These are phyloP conservation scores for Acacia crassicarpa DNA, from an alignment of 306 rosid species.

Conservation along the genomic window DNA sequence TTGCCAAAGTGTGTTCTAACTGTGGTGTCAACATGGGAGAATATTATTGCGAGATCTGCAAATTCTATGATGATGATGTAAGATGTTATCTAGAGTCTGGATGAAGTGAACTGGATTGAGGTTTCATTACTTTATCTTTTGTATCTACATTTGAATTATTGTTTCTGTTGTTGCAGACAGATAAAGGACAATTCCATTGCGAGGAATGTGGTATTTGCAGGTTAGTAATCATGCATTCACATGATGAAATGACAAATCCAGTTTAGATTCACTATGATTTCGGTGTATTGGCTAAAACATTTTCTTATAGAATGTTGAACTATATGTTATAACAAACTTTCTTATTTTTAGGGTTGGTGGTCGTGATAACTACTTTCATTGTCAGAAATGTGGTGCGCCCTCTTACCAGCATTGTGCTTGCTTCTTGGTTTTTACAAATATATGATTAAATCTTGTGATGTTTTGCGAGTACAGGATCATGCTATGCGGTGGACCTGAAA, in stretches of 20 bases:
- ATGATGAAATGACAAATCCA: conserved; percentile 12
- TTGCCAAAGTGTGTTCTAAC: conserved; percentile 58
- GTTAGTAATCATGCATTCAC: conserved; percentile 34
- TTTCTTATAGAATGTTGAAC: conserved; percentile 8
- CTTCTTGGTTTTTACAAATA: background rate
- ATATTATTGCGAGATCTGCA: conserved; percentile 67
- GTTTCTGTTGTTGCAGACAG: conserved; percentile 46
- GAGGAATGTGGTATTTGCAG: conserved; percentile 80
- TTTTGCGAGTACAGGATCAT: conserved; percentile 49
- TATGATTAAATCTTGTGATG: background rate
- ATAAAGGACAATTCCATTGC: conserved; percentile 67
- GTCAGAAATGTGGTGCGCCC: conserved; percentile 62
- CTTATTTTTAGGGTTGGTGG: conserved; percentile 57
- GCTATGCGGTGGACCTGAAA: conserved; percentile 48
- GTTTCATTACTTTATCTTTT: background rate
- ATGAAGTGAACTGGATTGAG: background rate
- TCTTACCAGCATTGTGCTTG: background rate
- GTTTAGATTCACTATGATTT: background rate
- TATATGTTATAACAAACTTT: conserved; percentile 12
- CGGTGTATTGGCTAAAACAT: background rate
- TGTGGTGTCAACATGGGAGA: conserved; percentile 76
- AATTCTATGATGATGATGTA: conserved; percentile 68
- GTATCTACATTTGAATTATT: conserved; percentile 13
- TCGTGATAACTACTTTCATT: conserved; percentile 63
- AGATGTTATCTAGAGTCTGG: conserved; percentile 16